Conservation (phyloP, 2,329 filamentous ascomycete species). For the Verticillium albo-atrum region DNA sequence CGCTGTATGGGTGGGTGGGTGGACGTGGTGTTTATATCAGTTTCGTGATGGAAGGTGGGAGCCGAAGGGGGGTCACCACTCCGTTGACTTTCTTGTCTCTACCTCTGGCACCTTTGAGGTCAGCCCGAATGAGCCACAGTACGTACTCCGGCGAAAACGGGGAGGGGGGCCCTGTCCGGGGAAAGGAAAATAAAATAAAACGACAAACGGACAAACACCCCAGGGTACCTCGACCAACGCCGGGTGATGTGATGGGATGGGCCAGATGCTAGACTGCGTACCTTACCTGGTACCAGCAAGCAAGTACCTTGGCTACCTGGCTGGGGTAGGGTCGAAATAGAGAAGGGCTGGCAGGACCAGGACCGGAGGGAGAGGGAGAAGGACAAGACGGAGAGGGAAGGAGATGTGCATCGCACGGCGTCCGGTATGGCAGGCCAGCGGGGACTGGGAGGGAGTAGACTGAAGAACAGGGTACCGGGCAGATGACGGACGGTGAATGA, state of each 20-base stretch:
- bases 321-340: too few relatives aligned
- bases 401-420: too few relatives aligned
- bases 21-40: not conserved
- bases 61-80: not conserved
- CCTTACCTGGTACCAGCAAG: not conserved
- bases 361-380: too few relatives aligned
- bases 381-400: too few relatives aligned
- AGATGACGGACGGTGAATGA: not conserved
- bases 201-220: not conserved
- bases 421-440: too few relatives aligned
- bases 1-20: not conserved
- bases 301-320: too few relatives aligned
- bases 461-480: too few relatives aligned
- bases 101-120: not conserved
- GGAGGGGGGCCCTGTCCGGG: not conserved
- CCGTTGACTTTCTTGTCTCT: not conserved
- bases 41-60: not conserved
- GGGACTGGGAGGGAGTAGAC: too few relatives aligned
- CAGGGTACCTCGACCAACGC: not conserved
- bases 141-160: not conserved
- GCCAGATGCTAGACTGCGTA: not conserved
- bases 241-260: not conserved
- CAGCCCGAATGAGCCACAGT: not conserved
- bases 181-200: not conserved
- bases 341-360: not conserved